Base-by-base conservation (phyloP, 176 grass and related monocot species). In the Chrysopogon serrulatus region DNA sequence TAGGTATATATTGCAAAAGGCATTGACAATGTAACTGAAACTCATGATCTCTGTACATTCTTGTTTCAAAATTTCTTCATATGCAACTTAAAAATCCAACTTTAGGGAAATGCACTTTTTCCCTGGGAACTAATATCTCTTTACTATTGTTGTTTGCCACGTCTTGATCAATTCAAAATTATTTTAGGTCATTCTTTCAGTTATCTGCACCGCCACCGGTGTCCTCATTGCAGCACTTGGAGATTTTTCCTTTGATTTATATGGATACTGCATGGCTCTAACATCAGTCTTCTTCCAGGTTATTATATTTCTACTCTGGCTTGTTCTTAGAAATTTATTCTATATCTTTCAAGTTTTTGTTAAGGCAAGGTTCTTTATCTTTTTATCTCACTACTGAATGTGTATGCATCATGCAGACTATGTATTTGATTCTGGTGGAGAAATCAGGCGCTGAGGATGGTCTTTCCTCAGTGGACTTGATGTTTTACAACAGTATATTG, bases 201-300 rank as follows among this genome's bases (percentile, higher is more conserved):
- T 98, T 74, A 41, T 98, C 68, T 93, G 91, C 80, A 95, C 91
- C 2, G 93, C 96, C 14, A 69, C 86, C 47, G 96, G 96, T 83
- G 96, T 98, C 77, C 79, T 98, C 23, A 86, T 98, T 85, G 96
- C 96, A 15, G 91, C 96, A 59, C 73, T 98, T 73, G 96, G 96
- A 77, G 96, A 98, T 87, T 98, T 98, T 93, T 98, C 93, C 37
- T 98, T 98, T 88, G 93, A 98, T 65, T 49, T 95, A 26, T 90
- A 90, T 92, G 96, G 96, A 69, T 98, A 98, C 73, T 83, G 87
- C 80, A 98, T 98, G 96, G 96, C 96, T 86, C 85, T 98, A 39
- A 93, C 74, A 23, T 98, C 96, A 34, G 93, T 98, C 59, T 98
- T 98, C 90, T 98, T 98, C 82, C 96, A 98, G 96, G 96, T 98